Evolutionary conservation across 257 asterid genomes (phyloP).

Genomic region (Solanum sitiens): DNA sequence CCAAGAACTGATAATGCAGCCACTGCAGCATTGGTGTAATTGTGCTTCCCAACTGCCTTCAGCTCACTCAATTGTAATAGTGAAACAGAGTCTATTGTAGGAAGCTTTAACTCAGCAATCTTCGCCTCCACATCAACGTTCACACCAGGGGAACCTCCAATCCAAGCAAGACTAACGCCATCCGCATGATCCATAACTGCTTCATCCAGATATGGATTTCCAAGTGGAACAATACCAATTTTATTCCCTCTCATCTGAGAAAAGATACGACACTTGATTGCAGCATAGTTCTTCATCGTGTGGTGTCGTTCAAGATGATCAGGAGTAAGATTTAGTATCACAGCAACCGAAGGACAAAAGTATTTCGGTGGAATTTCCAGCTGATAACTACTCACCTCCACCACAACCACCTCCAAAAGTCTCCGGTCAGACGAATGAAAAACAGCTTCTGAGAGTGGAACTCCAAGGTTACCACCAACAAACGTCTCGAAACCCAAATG

Average conservation of each 20-base stretch:
- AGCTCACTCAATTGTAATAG: constrained; percentile 12
- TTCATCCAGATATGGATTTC: constrained; percentile 21
- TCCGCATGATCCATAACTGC: constrained; percentile 9
- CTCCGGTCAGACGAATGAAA: constrained; percentile 8
- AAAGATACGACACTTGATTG: constrained; percentile 19
- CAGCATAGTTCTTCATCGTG: constrained; percentile 22
- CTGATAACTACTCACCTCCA: constrained; percentile 41
- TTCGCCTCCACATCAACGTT: constrained; percentile 10
- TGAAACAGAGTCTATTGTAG: constrained; percentile 4
- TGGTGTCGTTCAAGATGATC: constrained; percentile 41
- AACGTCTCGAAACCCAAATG: constrained; percentile 18
- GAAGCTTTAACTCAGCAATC: constrained; percentile 16
- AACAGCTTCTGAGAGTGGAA: constrained; percentile 34
- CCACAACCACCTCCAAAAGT: constrained; percentile 25
- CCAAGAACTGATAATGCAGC: constrained; percentile 25
- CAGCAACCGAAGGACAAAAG: constrained; percentile 29
- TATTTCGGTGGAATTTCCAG: constrained; percentile 26
- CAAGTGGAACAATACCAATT: constrained; percentile 29
- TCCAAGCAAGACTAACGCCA: constrained; percentile 19
- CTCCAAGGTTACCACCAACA: constrained; percentile 30
- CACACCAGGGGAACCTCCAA: constrained; percentile 25
- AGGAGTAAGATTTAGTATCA: constrained; percentile 30
- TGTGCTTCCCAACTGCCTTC: constrained; percentile 27
- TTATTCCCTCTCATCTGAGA: constrained; percentile 18
- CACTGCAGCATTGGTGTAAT: constrained; percentile 23